These are phyloP conservation scores for Mucor mucedo DNA, from an alignment of 371 early-diverging fungal genomes.

Conservation along the genomic window DNA sequence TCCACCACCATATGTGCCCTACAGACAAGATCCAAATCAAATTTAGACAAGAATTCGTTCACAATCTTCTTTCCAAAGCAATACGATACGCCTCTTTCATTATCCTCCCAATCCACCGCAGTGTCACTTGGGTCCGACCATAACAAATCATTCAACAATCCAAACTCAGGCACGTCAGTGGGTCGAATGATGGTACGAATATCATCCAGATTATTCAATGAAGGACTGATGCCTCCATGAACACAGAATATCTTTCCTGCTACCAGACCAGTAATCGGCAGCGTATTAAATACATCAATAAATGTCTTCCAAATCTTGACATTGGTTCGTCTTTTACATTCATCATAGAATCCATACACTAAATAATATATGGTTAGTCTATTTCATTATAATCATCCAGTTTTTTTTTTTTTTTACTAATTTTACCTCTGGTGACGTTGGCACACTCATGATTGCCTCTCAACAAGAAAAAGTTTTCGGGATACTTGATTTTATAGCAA, in stretches of 20 bases:
- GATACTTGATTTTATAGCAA: slow-evolving; percentile 97
- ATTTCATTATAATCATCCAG: no score
- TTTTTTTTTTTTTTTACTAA: no score
- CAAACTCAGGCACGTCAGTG: slow-evolving; percentile 96
- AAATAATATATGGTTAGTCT: not conserved
- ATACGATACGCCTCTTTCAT: slow-evolving; percentile 96
- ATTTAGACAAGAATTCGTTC: slow-evolving; percentile 79
- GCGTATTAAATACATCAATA: slow-evolving; percentile 97
- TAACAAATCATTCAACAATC: slow-evolving; percentile 79
- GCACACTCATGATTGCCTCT: slow-evolving; percentile 98
- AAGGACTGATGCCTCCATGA: slow-evolving; percentile 91
- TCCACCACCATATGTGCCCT: slow-evolving; percentile 95
- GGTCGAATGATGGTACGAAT: slow-evolving; percentile 89
- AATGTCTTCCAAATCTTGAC: slow-evolving; percentile 97
- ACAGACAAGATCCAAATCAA: slow-evolving; percentile 93
- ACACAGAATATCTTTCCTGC: slow-evolving; percentile 98
- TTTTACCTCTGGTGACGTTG: slow-evolving; percentile 35
- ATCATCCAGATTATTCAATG: slow-evolving; percentile 86
- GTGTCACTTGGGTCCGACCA: slow-evolving; percentile 89
- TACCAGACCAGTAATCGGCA: slow-evolving; percentile 96
- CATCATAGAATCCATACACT: slow-evolving; percentile 99
- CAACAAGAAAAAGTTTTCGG: slow-evolving; percentile 97
- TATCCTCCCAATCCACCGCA: slow-evolving; percentile 93
- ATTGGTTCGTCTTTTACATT: slow-evolving; percentile 96
- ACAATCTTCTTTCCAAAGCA: slow-evolving; percentile 93